phyloP scores from a whole-genome alignment of 2,329 filamentous ascomycete species.

The Fusarium verticillioides region DNA sequence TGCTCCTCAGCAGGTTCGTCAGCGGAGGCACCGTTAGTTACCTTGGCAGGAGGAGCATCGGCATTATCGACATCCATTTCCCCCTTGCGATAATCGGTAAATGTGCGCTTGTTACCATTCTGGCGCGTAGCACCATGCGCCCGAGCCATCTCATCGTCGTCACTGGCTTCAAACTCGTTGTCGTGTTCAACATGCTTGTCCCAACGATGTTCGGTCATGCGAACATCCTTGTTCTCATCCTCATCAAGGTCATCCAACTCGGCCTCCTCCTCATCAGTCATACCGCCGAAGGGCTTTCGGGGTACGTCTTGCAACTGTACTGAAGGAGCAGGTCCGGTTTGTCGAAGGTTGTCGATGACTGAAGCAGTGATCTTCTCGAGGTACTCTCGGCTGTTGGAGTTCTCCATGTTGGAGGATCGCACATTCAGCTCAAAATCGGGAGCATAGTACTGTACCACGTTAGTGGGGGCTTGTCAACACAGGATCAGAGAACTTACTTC shows the following conservation, averaged over 20 bases:
- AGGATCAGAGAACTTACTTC: slow-evolving; percentile 61
- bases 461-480: slow-evolving; percentile 24
- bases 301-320: slow-evolving; percentile 88
- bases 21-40: slow-evolving; percentile 45
- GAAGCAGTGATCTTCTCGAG: slow-evolving; percentile 84
- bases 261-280: slow-evolving; percentile 74
- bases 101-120: slow-evolving; percentile 61
- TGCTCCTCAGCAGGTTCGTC: slow-evolving; percentile 46
- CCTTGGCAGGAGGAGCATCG: slow-evolving; percentile 52
- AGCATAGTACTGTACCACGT: slow-evolving; percentile 79
- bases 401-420: slow-evolving; percentile 87
- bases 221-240: slow-evolving; percentile 85
- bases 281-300: slow-evolving; percentile 68
- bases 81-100: slow-evolving; percentile 62
- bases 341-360: slow-evolving; percentile 86
- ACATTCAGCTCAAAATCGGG: slow-evolving; percentile 93
- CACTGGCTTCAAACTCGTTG: slow-evolving; percentile 87
- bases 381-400: slow-evolving; percentile 86
- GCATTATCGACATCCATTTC: slow-evolving; percentile 54
- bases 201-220: slow-evolving; percentile 83
- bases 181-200: slow-evolving; percentile 81
- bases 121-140: slow-evolving; percentile 75
- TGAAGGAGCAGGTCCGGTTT: slow-evolving; percentile 86
- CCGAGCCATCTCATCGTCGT: slow-evolving; percentile 83
- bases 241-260: slow-evolving; percentile 78